phyloP scores from a whole-genome alignment of 331 rosid species.

The Telfairia occidentalis region DNA sequence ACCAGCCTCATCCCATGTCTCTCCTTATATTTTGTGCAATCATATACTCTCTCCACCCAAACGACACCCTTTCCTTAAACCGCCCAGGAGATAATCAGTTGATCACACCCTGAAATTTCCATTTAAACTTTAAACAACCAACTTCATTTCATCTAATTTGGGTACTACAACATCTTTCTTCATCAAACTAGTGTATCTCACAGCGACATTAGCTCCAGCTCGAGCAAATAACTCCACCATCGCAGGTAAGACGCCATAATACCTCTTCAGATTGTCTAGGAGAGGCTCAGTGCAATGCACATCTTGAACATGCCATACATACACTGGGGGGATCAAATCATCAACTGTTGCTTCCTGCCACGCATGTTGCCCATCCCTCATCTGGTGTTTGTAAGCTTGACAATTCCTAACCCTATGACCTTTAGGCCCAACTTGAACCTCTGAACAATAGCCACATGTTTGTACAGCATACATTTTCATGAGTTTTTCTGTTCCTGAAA shows the following conservation, averaged over 20 bases:
- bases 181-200: conserved; percentile 31
- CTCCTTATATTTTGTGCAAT: too few species aligned
- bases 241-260: conserved; percentile 53
- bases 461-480: conserved; percentile 46
- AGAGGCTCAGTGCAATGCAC: conserved; percentile 28
- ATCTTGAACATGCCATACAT: conserved; percentile 49
- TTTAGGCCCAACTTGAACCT: conserved; percentile 68
- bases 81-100: neutral
- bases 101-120: neutral
- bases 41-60: too few species aligned
- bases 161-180: conserved; percentile 59
- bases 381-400: conserved; percentile 61
- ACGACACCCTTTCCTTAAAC: too few species aligned
- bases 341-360: conserved; percentile 56
- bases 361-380: conserved; percentile 73
- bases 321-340: conserved; percentile 46
- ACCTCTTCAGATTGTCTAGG: conserved; percentile 39
- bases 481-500: conserved; percentile 40
- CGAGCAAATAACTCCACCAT: conserved; percentile 53
- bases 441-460: conserved; percentile 69
- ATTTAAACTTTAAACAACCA: conserved; percentile 43
- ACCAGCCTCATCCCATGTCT: too few species aligned
- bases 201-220: conserved; percentile 38
- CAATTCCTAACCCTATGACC: conserved; percentile 58
- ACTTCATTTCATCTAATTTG: conserved; percentile 44